These are phyloP conservation scores for Suillus spraguei DNA, from an alignment of 768 basidiomycete genomes.

Conservation along the genomic window DNA sequence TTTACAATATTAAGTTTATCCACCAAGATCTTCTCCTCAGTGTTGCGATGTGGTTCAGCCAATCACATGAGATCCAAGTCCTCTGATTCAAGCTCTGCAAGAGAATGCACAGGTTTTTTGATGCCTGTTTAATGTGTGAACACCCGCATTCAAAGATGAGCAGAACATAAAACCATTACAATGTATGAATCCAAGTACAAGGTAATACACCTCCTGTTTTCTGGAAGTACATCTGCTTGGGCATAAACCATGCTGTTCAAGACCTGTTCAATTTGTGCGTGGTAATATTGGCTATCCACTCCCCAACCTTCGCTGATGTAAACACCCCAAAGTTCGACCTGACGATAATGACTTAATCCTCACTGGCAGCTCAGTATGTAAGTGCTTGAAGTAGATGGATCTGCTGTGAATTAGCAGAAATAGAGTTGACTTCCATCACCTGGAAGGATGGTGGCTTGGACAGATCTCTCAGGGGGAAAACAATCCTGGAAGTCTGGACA, in stretches of 20 bases:
- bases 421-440: conserved; percentile 67
- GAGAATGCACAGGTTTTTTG: background rate
- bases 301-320: conserved; percentile 7
- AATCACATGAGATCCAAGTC: conserved; percentile 18
- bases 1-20: conserved; percentile 29
- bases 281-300: conserved; percentile 12
- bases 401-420: conserved; percentile 74
- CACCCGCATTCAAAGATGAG: too few species aligned
- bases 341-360: conserved; percentile 5
- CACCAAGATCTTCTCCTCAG: conserved; percentile 29
- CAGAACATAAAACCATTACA: background rate
- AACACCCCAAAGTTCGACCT: conserved; percentile 26
- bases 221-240: conserved; percentile 17
- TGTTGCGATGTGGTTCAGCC: conserved; percentile 4
- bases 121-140: background rate
- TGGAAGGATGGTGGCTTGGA: conserved; percentile 82
- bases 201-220: conserved; percentile 26
- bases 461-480: conserved; percentile 72
- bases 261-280: conserved; percentile 19
- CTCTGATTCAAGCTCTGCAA: conserved; percentile 20
- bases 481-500: conserved; percentile 85
- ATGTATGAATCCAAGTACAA: conserved; percentile 24
- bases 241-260: conserved; percentile 25
- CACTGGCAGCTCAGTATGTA: conserved; percentile 38
- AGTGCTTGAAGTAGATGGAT: conserved; percentile 41